Percentiles rank a stretch among this genome's conserved stretches.
Evolutionary conservation across 106 monocot genomes (phyloP).

Genomic region (Dioscorea dumetorum): DNA sequence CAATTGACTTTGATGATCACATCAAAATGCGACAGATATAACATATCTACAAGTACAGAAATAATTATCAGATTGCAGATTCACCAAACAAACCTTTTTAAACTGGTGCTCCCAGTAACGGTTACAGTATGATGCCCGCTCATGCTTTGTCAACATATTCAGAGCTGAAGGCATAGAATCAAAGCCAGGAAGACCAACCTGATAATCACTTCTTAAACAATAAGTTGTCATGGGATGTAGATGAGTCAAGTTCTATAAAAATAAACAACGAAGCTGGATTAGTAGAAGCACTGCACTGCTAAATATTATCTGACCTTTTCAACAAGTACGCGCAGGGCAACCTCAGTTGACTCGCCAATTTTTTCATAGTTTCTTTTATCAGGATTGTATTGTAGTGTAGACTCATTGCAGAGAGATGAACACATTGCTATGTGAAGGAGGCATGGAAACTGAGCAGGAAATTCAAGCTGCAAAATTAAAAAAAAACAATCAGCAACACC

Average conservation of each 20-base stretch:
- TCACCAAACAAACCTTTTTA: conserved; percentile 59
- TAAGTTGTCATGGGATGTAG: too few relatives aligned
- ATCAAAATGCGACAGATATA: not conserved
- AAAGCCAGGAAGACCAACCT: conserved; percentile 99
- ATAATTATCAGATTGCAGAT: not conserved
- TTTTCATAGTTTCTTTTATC: conserved; percentile 91
- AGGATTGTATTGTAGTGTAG: conserved; percentile 97
- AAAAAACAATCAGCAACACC: not conserved
- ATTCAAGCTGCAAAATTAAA: conserved; percentile 66
- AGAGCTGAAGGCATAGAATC: conserved; percentile 99
- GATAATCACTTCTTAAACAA: conserved; percentile 17
- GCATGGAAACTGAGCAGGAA: conserved; percentile 94
- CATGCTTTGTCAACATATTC: conserved; percentile 84
- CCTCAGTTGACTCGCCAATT: conserved; percentile 99
- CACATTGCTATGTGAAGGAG: conserved; percentile 99
- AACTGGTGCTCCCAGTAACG: conserved; percentile 98
- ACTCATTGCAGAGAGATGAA: conserved; percentile 97
- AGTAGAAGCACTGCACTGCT: not conserved
- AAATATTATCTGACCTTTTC: conserved; percentile 73
- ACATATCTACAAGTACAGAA: too few relatives aligned
- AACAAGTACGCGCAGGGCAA: conserved; percentile 92
- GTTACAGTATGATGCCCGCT: conserved; percentile 96
- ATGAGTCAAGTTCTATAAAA: too few relatives aligned
- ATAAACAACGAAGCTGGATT: too few relatives aligned
- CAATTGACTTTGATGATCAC: not conserved